Evolutionary conservation across 345 rosid species (phyloP).

Genomic region (Gossypium australe): DNA sequence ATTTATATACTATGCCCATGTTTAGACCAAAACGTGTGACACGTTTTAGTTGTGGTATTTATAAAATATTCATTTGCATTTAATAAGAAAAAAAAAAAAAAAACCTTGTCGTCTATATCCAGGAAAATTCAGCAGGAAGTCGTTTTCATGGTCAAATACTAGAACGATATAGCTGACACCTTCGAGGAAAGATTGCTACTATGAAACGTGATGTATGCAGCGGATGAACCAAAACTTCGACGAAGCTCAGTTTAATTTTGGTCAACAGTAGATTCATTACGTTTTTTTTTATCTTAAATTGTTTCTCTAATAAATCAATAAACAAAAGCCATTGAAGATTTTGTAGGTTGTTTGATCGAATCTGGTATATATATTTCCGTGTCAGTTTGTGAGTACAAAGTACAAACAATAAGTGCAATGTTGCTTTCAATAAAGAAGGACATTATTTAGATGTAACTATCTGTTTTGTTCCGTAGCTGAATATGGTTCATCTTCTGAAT

Average conservation of each 20-base stretch:
- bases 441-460: no score
- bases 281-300: background rate
- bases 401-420: no score
- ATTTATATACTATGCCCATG: conserved; percentile 10
- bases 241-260: background rate
- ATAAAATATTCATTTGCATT: background rate
- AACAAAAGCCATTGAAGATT: background rate
- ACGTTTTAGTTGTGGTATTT: background rate
- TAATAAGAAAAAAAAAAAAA: background rate
- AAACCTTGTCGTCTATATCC: background rate
- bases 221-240: background rate
- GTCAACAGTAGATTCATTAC: background rate
- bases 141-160: background rate
- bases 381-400: background rate
- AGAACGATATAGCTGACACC: background rate
- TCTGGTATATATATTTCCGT: background rate
- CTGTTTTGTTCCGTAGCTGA: no score
- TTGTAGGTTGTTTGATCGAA: background rate
- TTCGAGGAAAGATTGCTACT: background rate
- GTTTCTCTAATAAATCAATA: background rate
- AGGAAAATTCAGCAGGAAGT: conserved; percentile 6
- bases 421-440: no score
- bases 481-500: no score
- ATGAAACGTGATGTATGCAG: background rate
- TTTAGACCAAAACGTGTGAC: conserved; percentile 26